Conservation (phyloP, 2,329 filamentous ascomycete species). For the Lachnellula cervina region DNA sequence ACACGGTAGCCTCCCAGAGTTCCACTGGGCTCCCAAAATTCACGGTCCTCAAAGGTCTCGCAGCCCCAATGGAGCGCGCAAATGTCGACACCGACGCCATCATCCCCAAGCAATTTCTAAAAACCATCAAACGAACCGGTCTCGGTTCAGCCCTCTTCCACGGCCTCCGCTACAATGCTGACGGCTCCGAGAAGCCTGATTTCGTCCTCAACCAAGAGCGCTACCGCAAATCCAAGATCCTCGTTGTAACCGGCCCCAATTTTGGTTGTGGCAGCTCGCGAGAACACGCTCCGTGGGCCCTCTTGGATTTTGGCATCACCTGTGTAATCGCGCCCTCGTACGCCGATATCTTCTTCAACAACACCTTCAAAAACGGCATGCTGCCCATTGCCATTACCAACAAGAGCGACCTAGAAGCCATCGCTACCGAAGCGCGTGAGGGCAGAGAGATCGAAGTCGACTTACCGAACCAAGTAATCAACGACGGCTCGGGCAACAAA, state of each 20-base stretch:
- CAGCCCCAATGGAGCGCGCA: conserved; percentile 77
- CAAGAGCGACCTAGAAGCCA: conserved; percentile 57
- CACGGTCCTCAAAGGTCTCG: conserved; percentile 75
- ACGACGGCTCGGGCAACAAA: conserved; percentile 65
- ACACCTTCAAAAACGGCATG: conserved; percentile 99
- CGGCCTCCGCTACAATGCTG: conserved; percentile 70
- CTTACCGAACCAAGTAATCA: conserved; percentile 77
- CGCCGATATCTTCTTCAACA: conserved; percentile 98
- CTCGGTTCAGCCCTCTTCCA: conserved; percentile 86
- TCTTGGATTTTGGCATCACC: conserved; percentile 94
- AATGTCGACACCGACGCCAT: conserved; percentile 99
- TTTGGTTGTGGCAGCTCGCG: conserved; percentile 92
- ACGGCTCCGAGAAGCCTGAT: conserved; percentile 68
- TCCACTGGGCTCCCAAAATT: conserved; percentile 76
- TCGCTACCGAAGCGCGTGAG: conserved; percentile 72
- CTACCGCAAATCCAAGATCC: conserved; percentile 78
- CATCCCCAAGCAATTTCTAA: conserved; percentile 98
- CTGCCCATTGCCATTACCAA: conserved; percentile 75
- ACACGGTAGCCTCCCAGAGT: conserved; percentile 48
- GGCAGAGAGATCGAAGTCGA: conserved; percentile 86
- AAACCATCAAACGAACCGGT: conserved; percentile 97
- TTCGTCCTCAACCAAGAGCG: conserved; percentile 91
- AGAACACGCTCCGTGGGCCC: conserved; percentile 95
- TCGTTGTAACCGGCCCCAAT: conserved; percentile 87
- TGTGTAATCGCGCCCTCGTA: conserved; percentile 88